Conservation (phyloP, 1,139 yeast genomes). For the Petasospora rhodanensis region DNA sequence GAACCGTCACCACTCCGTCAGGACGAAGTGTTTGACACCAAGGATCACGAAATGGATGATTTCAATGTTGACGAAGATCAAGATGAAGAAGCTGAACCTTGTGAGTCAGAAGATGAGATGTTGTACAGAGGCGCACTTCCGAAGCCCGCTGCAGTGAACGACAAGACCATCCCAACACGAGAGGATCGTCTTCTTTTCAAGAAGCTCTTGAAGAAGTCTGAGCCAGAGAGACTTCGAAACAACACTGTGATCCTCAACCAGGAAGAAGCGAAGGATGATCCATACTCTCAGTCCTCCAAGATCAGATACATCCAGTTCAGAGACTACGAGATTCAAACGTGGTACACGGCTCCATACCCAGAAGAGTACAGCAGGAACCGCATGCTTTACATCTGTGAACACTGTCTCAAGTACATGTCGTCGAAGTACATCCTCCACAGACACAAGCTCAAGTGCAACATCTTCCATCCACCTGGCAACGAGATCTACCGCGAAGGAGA, state of each 20-base stretch:
- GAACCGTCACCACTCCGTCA: constrained; percentile 23
- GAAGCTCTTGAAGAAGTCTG: constrained; percentile 30
- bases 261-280: constrained; percentile 15
- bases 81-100: constrained; percentile 9
- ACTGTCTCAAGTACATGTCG: constrained; percentile 76
- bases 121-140: constrained; percentile 66
- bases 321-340: constrained; percentile 71
- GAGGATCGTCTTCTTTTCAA: constrained; percentile 49
- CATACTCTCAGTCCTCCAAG: constrained; percentile 34
- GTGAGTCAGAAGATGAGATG: constrained; percentile 32
- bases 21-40: constrained; percentile 16
- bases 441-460: constrained; percentile 68
- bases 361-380: constrained; percentile 68
- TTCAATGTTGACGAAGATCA: constrained; percentile 22
- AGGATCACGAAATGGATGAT: constrained; percentile 23
- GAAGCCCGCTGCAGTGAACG: constrained; percentile 57
- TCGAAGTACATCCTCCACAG: constrained; percentile 65
- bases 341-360: constrained; percentile 95
- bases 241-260: constrained; percentile 21
- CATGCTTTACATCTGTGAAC: constrained; percentile 74
- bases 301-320: constrained; percentile 61
- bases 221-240: constrained; percentile 24
- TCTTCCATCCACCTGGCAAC: constrained; percentile 79
- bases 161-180: constrained; percentile 54
- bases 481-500: constrained; percentile 76